phyloP scores from a whole-genome alignment of 2,329 filamentous ascomycete species.

The Epicoccum nigrum region DNA sequence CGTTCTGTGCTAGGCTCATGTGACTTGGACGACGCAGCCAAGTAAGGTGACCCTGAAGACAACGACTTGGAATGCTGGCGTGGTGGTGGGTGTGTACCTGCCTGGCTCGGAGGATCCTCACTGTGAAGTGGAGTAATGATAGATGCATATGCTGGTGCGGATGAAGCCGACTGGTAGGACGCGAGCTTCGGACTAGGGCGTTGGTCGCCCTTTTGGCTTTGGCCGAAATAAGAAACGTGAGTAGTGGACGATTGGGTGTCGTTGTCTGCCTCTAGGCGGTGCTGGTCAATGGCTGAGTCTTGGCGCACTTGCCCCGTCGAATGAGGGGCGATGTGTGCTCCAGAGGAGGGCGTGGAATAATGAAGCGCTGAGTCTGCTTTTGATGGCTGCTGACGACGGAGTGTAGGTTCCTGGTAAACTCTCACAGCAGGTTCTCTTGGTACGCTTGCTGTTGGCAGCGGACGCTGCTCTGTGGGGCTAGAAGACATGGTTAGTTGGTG shows the following conservation, averaged over 20 bases:
- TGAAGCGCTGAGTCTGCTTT: constrained; percentile 13
- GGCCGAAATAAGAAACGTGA: constrained; percentile 21
- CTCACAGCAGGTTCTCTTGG: background rate
- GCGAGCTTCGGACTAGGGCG: constrained; percentile 4
- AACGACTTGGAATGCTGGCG: constrained; percentile 16
- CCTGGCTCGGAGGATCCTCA: constrained; percentile 5
- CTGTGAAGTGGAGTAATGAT: constrained; percentile 8
- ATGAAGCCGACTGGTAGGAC: constrained; percentile 10
- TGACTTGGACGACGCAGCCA: constrained; percentile 15
- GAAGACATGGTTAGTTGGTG: constrained; percentile 2
- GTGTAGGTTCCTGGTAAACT: constrained; percentile 5
- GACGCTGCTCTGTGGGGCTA: constrained; percentile 14
- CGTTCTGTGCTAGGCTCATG: constrained; percentile 19
- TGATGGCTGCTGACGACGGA: constrained; percentile 8
- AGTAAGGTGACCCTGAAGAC: background rate
- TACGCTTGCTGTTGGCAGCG: background rate
- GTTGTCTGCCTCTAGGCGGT: constrained; percentile 23
- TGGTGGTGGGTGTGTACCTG: constrained; percentile 6
- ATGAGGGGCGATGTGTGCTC: constrained; percentile 10
- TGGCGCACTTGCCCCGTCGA: constrained; percentile 24
- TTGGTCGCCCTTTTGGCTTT: constrained; percentile 16
- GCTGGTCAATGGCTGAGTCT: constrained; percentile 30
- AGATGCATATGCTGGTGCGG: constrained; percentile 17
- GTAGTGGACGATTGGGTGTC: constrained; percentile 22
- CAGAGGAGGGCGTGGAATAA: constrained; percentile 15